Base-by-base conservation (phyloP, 2,329 filamentous ascomycete genomes). In the Fusarium floridanum region DNA sequence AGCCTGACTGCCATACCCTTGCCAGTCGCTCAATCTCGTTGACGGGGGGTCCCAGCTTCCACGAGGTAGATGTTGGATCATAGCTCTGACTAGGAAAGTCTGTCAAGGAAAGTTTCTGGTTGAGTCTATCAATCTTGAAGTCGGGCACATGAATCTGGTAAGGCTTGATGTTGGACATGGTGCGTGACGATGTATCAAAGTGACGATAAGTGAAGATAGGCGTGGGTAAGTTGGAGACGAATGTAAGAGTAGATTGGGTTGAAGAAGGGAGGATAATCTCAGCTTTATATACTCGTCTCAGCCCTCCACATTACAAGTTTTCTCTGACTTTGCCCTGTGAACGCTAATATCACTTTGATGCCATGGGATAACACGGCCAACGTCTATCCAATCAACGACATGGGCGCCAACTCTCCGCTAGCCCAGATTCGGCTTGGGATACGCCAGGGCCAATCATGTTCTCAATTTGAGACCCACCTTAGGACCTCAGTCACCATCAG, bases 1-100 rank as follows among this genome's bases (percentile, higher is more conserved):
- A 92, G 14, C 85, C 84, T n/a, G 76, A 72, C 14, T 74, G 71
- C 81, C 81, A 84, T 64, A 79, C 76, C 5, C 65, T 60, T 14
- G 75, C 76, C 5, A 83, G 72, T 20, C 81, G 73, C 37, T 74
- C 73, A 41, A 80, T 71, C 12, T 80, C 76, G n/a, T 71, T 70
- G 22, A 76, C 64, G 1, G 77, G 75, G 2, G 76, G 53, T 20
- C 79, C 79, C n/a, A 76, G 74, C 39, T 63, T 61, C 74, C 74
- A 78, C 39, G 70, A 72, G 7, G 74, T 34, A 16, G 65, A 56
- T 34, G 71, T 60, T 1, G 61, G 43, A 20, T 67, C 69, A 36
- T 37, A 12, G 10, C 17, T 20, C 20, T 32, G n/a, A 17, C 24
- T 34, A 20, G 74, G 70, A 24, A 79, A 77, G 11, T 72, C 67